Base-by-base conservation (phyloP, 169 alveolate species). In the Eimeria falciformis region DNA sequence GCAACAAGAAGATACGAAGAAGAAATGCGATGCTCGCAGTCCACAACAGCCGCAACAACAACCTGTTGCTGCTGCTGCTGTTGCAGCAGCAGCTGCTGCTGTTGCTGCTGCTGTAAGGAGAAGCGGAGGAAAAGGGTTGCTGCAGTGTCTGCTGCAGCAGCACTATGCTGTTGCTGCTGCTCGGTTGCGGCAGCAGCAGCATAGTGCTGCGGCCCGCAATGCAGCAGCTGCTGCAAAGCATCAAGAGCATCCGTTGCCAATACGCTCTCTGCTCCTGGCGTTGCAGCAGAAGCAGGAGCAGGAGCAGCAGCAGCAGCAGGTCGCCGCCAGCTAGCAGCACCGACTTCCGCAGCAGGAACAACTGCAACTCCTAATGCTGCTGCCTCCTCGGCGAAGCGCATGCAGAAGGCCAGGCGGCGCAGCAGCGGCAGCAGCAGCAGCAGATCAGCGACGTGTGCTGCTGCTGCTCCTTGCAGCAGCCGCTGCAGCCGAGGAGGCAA, bases 401-500 rank as follows among this genome's bases (percentile, higher is more conserved):
- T 25, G 56, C n/a, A 66, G 73, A 86, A 69, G 65, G 92, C 92
- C 25, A 66, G 82, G 27, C 86, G 84, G 46, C 77, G 71, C 7
- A 86, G 55, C 62, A 86, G 92, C 58, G 92, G 92, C 46, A 86
- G 77, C 73, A 86, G 92, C 62, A 68, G 84, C 77, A 86, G 77
- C 40, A 86, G 45, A 45, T 73, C 84, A 7, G 29, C 84, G 2
- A 45, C 84, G 27, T 73, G 84, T 73, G 84, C 84, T 45, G 65
- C 84, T 45, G 62, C 84, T 73, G 84, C 84, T 45, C 45, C 29
- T 77, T 25, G 65, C 62, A 86, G 47, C 78, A 86, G 86, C 75
- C 69, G 86, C 92, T 45, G 92, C 71, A 86, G 92, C 68, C 73
- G 84, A 45, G 75, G 85, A 12, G 92, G 92, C 75, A 86, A 75